These are phyloP conservation scores for Sarocladiaceae sp. DNA, from an alignment of 2,329 filamentous ascomycete species.

Conservation along the genomic window DNA sequence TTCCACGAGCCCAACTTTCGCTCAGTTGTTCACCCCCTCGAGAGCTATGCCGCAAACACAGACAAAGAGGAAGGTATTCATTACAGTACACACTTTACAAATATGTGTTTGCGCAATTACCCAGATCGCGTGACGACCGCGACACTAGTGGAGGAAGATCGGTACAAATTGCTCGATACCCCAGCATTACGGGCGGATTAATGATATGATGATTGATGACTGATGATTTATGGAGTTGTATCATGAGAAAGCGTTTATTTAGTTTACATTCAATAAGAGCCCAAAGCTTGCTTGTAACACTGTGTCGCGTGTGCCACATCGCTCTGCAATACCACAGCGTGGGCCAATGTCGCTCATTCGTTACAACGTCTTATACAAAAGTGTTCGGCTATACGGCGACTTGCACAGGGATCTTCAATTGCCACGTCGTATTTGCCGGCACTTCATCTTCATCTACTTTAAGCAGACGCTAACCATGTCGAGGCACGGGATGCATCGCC, in stretches of 20 bases:
- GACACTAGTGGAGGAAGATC: conserved; percentile 19
- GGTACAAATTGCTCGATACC: conserved; percentile 17
- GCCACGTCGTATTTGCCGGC: background rate
- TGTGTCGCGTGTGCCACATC: too few species aligned
- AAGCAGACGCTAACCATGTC: conserved; percentile 1
- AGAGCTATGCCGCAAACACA: conserved; percentile 19
- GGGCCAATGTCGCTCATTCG: too few species aligned
- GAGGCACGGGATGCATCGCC: background rate
- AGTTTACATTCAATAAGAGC: background rate
- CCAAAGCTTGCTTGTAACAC: background rate
- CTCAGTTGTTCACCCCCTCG: conserved; percentile 37
- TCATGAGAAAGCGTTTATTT: background rate
- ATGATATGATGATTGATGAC: too few species aligned
- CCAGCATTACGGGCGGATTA: conserved; percentile 9
- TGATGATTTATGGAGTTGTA: too few species aligned
- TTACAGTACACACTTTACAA: conserved; percentile 49
- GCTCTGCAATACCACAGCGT: too few species aligned
- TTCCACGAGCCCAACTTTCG: conserved; percentile 49
- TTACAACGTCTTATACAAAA: too few species aligned
- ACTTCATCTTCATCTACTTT: background rate
- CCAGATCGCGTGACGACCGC: conserved; percentile 39
- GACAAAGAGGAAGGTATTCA: conserved; percentile 36
- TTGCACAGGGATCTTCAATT: too few species aligned
- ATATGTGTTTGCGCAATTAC: conserved; percentile 47
- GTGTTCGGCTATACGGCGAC: background rate